phyloP scores from a whole-genome alignment of 345 rosid species.

The Combretum micranthum region DNA sequence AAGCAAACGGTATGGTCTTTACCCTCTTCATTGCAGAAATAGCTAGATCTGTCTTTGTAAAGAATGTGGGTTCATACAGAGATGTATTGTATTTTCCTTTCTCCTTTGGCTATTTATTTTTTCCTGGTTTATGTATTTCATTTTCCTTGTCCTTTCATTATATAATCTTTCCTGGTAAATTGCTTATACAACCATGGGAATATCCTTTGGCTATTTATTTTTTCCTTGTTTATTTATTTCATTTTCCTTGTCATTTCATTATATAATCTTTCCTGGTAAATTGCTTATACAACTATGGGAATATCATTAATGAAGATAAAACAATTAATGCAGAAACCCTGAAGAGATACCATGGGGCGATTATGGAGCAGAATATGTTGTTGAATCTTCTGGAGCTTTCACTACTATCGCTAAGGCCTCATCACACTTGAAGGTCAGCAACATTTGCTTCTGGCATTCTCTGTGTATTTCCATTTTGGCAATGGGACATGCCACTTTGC shows the following conservation, averaged over 20 bases:
- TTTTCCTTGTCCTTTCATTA: not conserved
- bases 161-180: not conserved
- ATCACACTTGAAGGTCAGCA: conserved; percentile 36
- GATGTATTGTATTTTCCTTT: too few relatives aligned
- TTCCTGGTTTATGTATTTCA: not conserved
- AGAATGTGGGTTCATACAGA: not conserved
- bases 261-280: not conserved
- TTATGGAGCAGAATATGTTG: conserved; percentile 78
- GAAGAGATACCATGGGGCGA: conserved; percentile 98
- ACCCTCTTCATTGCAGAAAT: not conserved
- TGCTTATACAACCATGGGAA: conserved; percentile 4
- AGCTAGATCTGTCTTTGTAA: not conserved
- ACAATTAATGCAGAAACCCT: conserved; percentile 52
- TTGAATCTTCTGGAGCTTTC: conserved; percentile 94
- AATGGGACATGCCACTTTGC: too few relatives aligned
- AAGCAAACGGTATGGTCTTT: conserved; percentile 54
- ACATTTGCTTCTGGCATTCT: too few relatives aligned
- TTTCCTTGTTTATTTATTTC: conserved; percentile 2
- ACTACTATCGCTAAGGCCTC: conserved; percentile 85
- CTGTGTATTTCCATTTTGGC: too few relatives aligned
- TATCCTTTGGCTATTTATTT: not conserved
- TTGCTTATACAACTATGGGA: conserved; percentile 5
- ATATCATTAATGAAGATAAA: too few relatives aligned
- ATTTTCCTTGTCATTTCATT: not conserved
- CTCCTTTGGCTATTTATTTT: too few relatives aligned